phyloP scores from a whole-genome alignment of 2,329 filamentous ascomycete genomes.

The Alternaria incomplexa region DNA sequence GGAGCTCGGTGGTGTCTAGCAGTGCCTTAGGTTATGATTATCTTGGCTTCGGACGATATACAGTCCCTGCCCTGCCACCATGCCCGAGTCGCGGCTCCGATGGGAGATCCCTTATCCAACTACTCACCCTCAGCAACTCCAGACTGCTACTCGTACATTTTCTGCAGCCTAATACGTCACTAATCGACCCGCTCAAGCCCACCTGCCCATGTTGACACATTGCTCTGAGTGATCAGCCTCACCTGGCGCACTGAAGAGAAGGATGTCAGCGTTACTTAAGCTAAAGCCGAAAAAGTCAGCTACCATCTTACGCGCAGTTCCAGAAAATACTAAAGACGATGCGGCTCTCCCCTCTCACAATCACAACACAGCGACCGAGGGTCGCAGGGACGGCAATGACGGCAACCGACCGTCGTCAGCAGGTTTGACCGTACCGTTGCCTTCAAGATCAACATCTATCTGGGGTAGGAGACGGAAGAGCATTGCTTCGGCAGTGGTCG shows the following conservation, averaged over 20 bases:
- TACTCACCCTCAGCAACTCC: slow-evolving; percentile 11
- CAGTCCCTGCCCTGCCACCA: slow-evolving; percentile 23
- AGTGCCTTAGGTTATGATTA: slow-evolving; percentile 22
- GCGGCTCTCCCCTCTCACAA: slow-evolving; percentile 44
- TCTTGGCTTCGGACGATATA: slow-evolving; percentile 26
- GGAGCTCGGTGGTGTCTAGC: slow-evolving; percentile 12
- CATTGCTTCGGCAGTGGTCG: slow-evolving; percentile 19
- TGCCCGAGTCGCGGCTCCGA: slow-evolving; percentile 16
- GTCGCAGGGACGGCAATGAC: slow-evolving; percentile 30
- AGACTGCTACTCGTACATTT: slow-evolving; percentile 6
- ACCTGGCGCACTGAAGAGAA: slow-evolving; percentile 15
- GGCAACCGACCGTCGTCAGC: slow-evolving; percentile 26
- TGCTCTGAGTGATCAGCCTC: slow-evolving; percentile 8
- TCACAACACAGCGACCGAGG: slow-evolving; percentile 43
- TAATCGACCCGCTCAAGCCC: background rate
- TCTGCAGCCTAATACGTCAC: slow-evolving; percentile 5
- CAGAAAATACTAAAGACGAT: slow-evolving; percentile 27
- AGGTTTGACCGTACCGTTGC: slow-evolving; percentile 19
- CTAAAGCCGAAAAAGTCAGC: slow-evolving; percentile 31
- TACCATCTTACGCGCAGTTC: slow-evolving; percentile 47
- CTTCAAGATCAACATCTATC: slow-evolving; percentile 19
- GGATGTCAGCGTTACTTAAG: slow-evolving; percentile 27
- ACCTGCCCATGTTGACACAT: background rate
- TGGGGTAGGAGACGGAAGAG: slow-evolving; percentile 27
- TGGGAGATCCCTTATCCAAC: slow-evolving; percentile 15